Evolutionary conservation across 2,329 filamentous ascomycete species (phyloP), one percentile per base, ranked within the genome.

Genomic region (Torrubiella hemipterigena): DNA sequence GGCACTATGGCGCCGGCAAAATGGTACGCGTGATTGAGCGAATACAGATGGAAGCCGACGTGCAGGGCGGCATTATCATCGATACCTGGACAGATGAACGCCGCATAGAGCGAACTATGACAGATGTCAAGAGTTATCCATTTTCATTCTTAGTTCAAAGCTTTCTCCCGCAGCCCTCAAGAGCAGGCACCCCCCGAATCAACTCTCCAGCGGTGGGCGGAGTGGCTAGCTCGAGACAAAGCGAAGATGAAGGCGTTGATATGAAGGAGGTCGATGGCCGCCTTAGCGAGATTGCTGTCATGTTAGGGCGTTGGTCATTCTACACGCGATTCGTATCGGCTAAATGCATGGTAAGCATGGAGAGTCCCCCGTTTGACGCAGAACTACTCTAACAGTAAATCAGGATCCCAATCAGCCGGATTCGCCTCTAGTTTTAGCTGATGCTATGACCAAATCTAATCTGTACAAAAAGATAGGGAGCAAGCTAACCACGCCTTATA

Each of bases 71-170:
- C 41, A 94, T 96, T 43, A 78, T 98, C 36, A 64, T 98, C 31
- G 91, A 98, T 51, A 91, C 87, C 1, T 98, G 91, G 86, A 79
- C 77, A 33, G 91, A 98, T 41, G 89, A 96, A 49, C 73, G 86
- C 36, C 72, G 66, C 37, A 74, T 98, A 29, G 82, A 89, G 49
- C 74, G 89, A 45, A 84, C 81, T 49, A 64, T 98, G 38, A 96
- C 83, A 3, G 91, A 98, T 48, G 84, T 94, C 54, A 96, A 93
- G 59, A 94, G 87, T 33, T 98, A 98, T 50, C 87, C 91, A 1
- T 98, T 94, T 54, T 94, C 87, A 0, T 98, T 98, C 50, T 62
- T 98, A 27, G 87, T 96, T 0, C 87, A 95, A 56, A 95, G 87
- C 58, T 95, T 94, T 51, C 54, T 94, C 28, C 76, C 83, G 0